Evolutionary conservation across 441 rosid genomes (phyloP).

Genomic region (Populus trichocarpa): DNA sequence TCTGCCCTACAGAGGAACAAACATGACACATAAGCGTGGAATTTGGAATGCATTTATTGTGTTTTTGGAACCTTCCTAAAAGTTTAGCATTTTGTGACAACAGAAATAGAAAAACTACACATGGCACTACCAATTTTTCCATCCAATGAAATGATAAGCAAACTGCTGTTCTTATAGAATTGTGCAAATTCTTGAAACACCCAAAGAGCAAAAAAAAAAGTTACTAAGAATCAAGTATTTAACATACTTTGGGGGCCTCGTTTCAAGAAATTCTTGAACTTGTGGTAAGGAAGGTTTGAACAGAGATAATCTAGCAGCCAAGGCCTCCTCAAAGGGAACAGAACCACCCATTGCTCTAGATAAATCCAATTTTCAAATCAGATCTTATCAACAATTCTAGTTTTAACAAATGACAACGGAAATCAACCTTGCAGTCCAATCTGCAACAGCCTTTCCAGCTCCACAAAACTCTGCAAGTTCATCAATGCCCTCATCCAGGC

Average conservation of each 20-base stretch:
- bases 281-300: conserved; percentile 80
- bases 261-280: conserved; percentile 73
- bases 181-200: not conserved
- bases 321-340: conserved; percentile 90
- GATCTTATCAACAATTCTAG: not conserved
- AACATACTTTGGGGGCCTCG: conserved; percentile 77
- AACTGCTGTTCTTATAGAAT: not conserved
- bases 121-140: not conserved
- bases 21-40: not conserved
- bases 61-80: not conserved
- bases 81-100: not conserved
- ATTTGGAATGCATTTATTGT: not conserved
- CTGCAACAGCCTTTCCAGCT: conserved; percentile 96
- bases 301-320: conserved; percentile 80
- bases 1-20: not conserved
- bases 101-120: not conserved
- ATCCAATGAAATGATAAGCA: not conserved
- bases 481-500: conserved; percentile 94
- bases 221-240: conserved; percentile 6
- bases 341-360: conserved; percentile 97
- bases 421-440: conserved; percentile 95
- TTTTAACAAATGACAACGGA: conserved; percentile 1
- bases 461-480: conserved; percentile 99
- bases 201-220: not conserved
- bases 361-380: conserved; percentile 22